phyloP scores from a whole-genome alignment of 2,329 filamentous ascomycete species.

The Beauveria sp. region DNA sequence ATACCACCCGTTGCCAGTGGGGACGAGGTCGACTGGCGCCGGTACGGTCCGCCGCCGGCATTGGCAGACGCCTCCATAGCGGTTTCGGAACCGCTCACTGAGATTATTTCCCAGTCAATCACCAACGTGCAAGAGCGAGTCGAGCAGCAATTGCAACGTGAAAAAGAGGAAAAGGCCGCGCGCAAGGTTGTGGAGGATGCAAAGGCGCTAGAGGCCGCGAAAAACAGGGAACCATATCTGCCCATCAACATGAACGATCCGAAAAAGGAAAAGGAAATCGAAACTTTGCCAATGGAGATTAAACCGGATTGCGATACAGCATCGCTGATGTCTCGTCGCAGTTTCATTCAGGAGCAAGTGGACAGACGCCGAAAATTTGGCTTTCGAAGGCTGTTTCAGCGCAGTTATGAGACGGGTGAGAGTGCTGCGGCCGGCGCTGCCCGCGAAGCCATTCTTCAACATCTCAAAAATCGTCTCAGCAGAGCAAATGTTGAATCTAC shows the following conservation, averaged over 20 bases:
- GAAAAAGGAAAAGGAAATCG: neutral
- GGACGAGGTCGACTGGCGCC: constrained; percentile 34
- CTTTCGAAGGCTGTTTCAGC: constrained; percentile 31
- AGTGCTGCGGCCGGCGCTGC: constrained; percentile 28
- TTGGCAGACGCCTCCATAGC: constrained; percentile 31
- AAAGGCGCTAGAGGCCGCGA: constrained; percentile 15
- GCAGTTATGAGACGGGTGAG: constrained; percentile 29
- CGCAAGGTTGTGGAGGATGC: constrained; percentile 16
- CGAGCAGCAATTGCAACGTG: constrained; percentile 23
- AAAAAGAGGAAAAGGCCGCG: constrained; percentile 22
- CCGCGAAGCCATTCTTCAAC: constrained; percentile 21
- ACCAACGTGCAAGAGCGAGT: constrained; percentile 35
- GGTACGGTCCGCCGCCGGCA: constrained; percentile 38
- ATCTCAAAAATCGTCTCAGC: constrained; percentile 12
- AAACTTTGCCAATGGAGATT: constrained; percentile 9
- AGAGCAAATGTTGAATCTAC: constrained; percentile 13
- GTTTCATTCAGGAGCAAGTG: constrained; percentile 13
- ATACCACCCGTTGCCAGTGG: neutral
- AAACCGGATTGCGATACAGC: neutral
- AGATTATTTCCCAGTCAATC: constrained; percentile 37
- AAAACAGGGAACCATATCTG: constrained; percentile 28
- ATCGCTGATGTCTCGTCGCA: neutral
- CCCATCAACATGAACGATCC: constrained; percentile 25
- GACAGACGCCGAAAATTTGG: constrained; percentile 26
- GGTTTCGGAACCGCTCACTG: constrained; percentile 32